phyloP scores from a whole-genome alignment of 768 basidiomycete genomes.

The Termitomyces sp. region DNA sequence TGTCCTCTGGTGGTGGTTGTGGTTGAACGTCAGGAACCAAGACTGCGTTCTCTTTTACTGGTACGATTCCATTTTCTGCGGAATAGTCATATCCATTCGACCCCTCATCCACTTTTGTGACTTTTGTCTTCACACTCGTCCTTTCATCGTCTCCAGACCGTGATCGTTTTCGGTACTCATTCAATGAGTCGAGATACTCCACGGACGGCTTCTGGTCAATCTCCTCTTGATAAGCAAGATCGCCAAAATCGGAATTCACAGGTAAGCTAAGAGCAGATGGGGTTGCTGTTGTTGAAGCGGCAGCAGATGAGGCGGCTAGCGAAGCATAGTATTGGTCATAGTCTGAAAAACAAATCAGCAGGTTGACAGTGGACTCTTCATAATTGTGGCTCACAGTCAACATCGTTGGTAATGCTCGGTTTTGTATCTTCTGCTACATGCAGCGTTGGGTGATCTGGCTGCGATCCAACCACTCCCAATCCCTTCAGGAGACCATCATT shows the following conservation, averaged over 20 bases:
- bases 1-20: conserved; percentile 39
- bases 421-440: conserved; percentile 25
- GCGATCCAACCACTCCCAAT: conserved; percentile 53
- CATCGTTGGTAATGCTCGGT: conserved; percentile 47
- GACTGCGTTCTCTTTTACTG: conserved; percentile 24
- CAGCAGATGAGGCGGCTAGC: conserved; percentile 57
- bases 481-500: conserved; percentile 77
- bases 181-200: conserved; percentile 66
- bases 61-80: conserved; percentile 23
- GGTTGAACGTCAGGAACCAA: conserved; percentile 21
- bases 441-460: conserved; percentile 24
- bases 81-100: conserved; percentile 24
- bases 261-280: conserved; percentile 53
- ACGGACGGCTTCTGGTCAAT: conserved; percentile 68
- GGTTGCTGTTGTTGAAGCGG: conserved; percentile 59
- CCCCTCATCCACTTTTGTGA: conserved; percentile 39
- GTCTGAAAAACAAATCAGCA: conserved; percentile 38
- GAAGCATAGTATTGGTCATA: conserved; percentile 85
- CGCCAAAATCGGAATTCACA: conserved; percentile 49
- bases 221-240: conserved; percentile 57
- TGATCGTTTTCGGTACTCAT: conserved; percentile 73
- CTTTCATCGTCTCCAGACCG: conserved; percentile 63
- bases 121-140: conserved; percentile 32
- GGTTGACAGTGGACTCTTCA: too few species aligned
- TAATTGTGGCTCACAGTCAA: conserved; percentile 54